Base-by-base conservation (phyloP, 768 basidiomycete genomes). In the Clitopilus hobsonii region DNA sequence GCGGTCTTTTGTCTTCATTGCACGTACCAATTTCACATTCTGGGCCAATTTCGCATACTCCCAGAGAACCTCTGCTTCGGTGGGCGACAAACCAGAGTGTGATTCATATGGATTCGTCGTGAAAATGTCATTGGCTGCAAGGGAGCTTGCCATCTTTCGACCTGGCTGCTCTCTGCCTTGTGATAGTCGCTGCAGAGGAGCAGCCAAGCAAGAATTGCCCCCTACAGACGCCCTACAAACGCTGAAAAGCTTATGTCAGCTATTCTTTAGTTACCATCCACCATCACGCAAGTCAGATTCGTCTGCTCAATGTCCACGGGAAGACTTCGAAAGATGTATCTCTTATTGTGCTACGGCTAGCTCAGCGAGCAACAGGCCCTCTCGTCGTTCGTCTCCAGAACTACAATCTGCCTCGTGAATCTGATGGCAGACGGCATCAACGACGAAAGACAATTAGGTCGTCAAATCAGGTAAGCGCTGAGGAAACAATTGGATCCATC, bases 11-110 rank as follows among this genome's bases (percentile, higher is more conserved):
- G 48, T n/a, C 14, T 36, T n/a, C 18, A 38, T 45, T 48, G 49
- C 52, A 71, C 84, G 58, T 58, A 95, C 94, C 67, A 79, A 74
- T 67, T 87, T 91, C 60, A 95, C 74, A 66, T 91, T 84, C 50
- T 89, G 82, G 0, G 88, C 85, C 16, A 96, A 77, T 62, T 92
- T 92, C 26, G 91, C 90, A 66, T 96, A 96, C 67, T 97, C 94
- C 90, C 91, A 94, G 30, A 97, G 81, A 0, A 94, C 84, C 30
- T 91, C 83, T 5, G 88, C 82, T 68, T 97, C 90, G 4, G 86
- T 70, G 2, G 77, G 63, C 1, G 87, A 80, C 22, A 95, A 72
- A 58, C 77, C 78, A 0, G 86, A 80, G 63, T 94, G 84, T 1
- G 77, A 78, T 52, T 84, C 81, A 63, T 93, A 93, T 6, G 91